Base-by-base conservation (phyloP, 257 asterid species). In the Asclepias syriaca region DNA sequence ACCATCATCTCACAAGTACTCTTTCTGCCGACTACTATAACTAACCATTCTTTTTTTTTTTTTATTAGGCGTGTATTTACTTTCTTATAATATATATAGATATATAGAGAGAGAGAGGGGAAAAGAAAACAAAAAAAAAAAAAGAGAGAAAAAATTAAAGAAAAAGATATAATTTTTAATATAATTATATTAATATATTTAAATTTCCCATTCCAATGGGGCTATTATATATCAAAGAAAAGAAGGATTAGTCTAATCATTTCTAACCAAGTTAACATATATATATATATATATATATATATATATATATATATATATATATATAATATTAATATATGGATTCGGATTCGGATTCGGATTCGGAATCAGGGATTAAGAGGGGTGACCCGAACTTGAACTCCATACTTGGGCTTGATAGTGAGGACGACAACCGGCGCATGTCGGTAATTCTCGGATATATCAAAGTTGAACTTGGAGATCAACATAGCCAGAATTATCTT, bases 401-500 rank as follows among this genome's bases (percentile, higher is more conserved):
- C 99, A 69, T 90, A 83, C 74, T 94, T 94, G 1, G 99, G 99
- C 68, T 90, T 94, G 79, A 94, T 81, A 0, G 98, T 91, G 18
- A 94, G 86, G 60, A 94, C 95, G 22, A 87, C 71, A 0, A 90
- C 79, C 0, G 99, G 98, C 5, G 99, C 99, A 67, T 94, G 99
- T 0, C 99, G 89, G 50, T 94, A 94, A 70, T 82, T 90, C 22
- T 86, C 86, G 0, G 99, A 90, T 29, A 92, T 86, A 0, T 80
- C 81, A 77, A 94, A 92, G 75, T 79, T 83, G 76, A 88, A 90
- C 65, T 72, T 90, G 0, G 98, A 87, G n/a, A 94, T 77, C 55
- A 94, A 63, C 98, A 92, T 92, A 43, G 98, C 97, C 64, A 94
- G 24, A 66, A 94, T 90, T 19, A 94, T 91, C 81, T 92, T 94